Percentiles rank a stretch among this genome's conserved stretches.
phyloP scores from a whole-genome alignment of 176 grass and related monocot genomes.

The Avena sativa region DNA sequence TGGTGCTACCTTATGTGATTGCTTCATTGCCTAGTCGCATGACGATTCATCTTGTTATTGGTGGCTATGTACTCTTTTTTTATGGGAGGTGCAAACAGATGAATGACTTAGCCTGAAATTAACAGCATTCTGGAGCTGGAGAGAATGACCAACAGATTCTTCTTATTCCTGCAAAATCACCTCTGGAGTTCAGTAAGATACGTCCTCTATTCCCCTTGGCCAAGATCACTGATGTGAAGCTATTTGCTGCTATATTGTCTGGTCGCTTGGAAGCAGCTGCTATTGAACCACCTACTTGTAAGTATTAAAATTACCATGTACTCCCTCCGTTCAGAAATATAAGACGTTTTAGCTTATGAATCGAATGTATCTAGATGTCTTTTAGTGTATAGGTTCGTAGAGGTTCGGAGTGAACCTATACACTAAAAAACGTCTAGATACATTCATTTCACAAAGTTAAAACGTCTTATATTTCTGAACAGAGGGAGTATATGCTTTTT shows the following conservation, averaged over 20 bases:
- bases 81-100: slow-evolving; percentile 57
- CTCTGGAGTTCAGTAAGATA: slow-evolving; percentile 74
- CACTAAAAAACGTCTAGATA: too few species aligned
- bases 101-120: slow-evolving; percentile 41
- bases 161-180: slow-evolving; percentile 72
- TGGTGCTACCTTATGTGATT: background rate
- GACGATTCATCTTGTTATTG: slow-evolving; percentile 31
- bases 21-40: slow-evolving; percentile 7
- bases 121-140: slow-evolving; percentile 67
- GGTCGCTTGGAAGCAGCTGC: slow-evolving; percentile 70
- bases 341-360: too few species aligned
- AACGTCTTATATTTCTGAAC: too few species aligned
- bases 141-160: slow-evolving; percentile 77
- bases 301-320: slow-evolving; percentile 41
- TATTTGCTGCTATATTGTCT: slow-evolving; percentile 81
- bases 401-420: too few species aligned
- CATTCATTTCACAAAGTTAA: too few species aligned
- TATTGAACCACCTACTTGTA: slow-evolving; percentile 90
- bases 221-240: slow-evolving; percentile 82
- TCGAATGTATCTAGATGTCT: too few species aligned
- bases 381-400: too few species aligned
- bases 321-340: too few species aligned
- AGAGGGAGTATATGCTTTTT: background rate
- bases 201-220: slow-evolving; percentile 66
- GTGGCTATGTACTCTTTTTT: slow-evolving; percentile 2